Conservation (phyloP, 305 asterid genomes). For the Fraxinus platypoda region DNA sequence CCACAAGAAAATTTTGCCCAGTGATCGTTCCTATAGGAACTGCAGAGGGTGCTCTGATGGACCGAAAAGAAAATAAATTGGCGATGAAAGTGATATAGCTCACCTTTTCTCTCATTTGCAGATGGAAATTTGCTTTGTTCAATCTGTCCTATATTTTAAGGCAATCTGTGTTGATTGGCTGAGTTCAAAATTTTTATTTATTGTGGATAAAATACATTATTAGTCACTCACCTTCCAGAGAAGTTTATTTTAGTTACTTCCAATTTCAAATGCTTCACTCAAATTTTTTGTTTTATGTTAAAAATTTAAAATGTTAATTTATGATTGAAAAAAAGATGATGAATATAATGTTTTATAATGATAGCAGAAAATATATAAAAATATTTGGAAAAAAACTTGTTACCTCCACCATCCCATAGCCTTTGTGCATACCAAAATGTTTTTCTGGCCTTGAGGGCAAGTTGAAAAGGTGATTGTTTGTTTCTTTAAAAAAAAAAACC, state of each 20-base stretch:
- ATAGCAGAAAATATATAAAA: too few species aligned
- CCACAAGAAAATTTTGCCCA: constrained; percentile 26
- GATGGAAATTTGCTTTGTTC: not conserved
- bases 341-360: not conserved
- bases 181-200: not conserved
- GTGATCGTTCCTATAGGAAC: not conserved
- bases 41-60: not conserved
- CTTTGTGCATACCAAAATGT: too few species aligned
- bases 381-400: not conserved
- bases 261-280: not conserved
- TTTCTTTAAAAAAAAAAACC: too few species aligned
- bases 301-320: too few species aligned
- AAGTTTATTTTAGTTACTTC: not conserved
- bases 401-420: not conserved
- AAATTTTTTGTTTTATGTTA: not conserved
- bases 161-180: not conserved
- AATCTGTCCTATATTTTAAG: not conserved
- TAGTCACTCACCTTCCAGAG: not conserved
- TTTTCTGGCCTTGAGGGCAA: too few species aligned
- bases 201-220: not conserved
- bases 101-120: not conserved
- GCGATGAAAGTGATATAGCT: not conserved
- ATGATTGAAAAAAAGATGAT: not conserved
- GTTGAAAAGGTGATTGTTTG: too few species aligned
- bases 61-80: not conserved